Evolutionary conservation across 495 filamentous ascomycete genomes (phyloP).

Genomic region (Tuber indicum): DNA sequence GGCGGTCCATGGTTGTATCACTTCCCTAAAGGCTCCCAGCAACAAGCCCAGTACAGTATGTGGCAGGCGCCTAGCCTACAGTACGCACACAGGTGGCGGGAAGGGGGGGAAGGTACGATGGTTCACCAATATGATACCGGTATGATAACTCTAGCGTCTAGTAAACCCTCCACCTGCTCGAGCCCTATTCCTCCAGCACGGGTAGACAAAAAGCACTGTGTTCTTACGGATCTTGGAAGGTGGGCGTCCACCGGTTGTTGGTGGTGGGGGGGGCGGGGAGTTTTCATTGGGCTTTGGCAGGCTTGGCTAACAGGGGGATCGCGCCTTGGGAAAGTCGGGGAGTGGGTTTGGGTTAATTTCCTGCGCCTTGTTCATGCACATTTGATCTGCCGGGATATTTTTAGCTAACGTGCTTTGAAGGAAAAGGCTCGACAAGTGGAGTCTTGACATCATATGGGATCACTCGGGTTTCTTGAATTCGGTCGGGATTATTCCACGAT

Average conservation of each 20-base stretch:
- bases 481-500: background rate
- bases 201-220: too few species aligned
- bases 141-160: too few species aligned
- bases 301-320: background rate
- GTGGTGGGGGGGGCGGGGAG: background rate
- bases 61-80: too few species aligned
- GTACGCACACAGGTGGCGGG: too few species aligned
- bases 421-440: background rate
- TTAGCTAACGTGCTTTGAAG: background rate
- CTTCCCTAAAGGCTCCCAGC: too few species aligned
- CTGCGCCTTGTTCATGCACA: background rate
- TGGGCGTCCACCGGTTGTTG: background rate
- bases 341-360: background rate
- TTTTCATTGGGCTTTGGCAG: background rate
- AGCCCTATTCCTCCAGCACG: background rate
- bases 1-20: conserved; percentile 55
- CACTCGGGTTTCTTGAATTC: background rate
- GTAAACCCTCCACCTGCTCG: too few species aligned
- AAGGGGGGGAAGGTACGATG: too few species aligned
- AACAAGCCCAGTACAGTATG: too few species aligned
- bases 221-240: background rate
- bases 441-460: background rate
- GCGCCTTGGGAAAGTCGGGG: background rate
- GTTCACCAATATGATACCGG: too few species aligned
- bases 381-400: background rate